Conservation (phyloP, 768 basidiomycete genomes). For the Agaricus subrufescens region DNA sequence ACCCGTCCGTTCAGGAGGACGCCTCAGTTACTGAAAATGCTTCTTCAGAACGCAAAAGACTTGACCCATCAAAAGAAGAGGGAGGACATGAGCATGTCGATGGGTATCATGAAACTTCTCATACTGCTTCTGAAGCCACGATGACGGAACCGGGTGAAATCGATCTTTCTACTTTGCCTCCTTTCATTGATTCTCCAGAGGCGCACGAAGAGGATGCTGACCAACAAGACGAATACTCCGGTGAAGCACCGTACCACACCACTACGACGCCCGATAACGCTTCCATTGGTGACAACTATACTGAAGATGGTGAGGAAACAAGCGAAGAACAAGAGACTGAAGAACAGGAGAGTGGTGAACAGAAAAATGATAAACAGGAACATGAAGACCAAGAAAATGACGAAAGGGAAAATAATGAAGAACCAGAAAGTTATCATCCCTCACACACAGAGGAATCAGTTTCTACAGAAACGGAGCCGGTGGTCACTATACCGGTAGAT, state of each 20-base stretch:
- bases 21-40: conserved; percentile 1
- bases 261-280: not conserved
- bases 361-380: not conserved
- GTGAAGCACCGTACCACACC: not conserved
- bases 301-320: not conserved
- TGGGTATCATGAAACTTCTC: not conserved
- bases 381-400: not conserved
- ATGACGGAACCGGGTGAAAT: conserved; percentile 6
- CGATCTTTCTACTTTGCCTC: conserved; percentile 10
- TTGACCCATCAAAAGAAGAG: conserved; percentile 15
- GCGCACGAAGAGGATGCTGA: conserved; percentile 6
- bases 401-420: not conserved
- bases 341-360: not conserved
- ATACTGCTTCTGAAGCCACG: not conserved
- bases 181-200: conserved; percentile 10
- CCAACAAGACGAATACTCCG: conserved; percentile 2
- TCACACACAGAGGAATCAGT: not conserved
- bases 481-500: not conserved
- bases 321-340: not conserved
- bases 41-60: not conserved
- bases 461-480: not conserved
- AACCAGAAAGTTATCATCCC: not conserved
- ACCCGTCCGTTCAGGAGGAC: not conserved
- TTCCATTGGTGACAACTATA: not conserved
- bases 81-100: conserved; percentile 10